Evolutionary conservation across 768 basidiomycete genomes (phyloP).

Genomic region (Cantharellus anzutake): DNA sequence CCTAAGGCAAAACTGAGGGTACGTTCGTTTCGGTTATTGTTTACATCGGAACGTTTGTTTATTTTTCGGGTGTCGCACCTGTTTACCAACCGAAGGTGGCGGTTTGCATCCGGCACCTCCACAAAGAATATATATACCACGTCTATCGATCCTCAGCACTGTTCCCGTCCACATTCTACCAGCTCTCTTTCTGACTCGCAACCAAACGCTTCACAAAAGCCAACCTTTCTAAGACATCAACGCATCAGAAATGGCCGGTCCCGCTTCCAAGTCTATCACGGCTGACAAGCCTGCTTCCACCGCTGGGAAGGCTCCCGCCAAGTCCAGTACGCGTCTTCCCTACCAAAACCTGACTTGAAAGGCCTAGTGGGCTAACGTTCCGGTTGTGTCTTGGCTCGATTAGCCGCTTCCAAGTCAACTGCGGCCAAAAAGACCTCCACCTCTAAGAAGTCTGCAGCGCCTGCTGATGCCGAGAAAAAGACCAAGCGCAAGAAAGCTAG

Average conservation of each 20-base stretch:
- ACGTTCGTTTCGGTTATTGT: too few relatives aligned
- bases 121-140: background rate
- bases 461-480: slow-evolving; percentile 37
- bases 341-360: background rate
- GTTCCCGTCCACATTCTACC: background rate
- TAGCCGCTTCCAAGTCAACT: slow-evolving; percentile 19
- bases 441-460: slow-evolving; percentile 41
- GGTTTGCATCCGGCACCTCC: background rate
- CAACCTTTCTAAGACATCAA: background rate
- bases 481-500: slow-evolving; percentile 76
- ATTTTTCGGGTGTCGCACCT: background rate
- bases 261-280: background rate
- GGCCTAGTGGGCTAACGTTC: background rate
- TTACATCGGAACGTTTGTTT: background rate
- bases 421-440: slow-evolving; percentile 24
- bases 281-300: slow-evolving; percentile 34
- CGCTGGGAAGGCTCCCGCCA: slow-evolving; percentile 34
- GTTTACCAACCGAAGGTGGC: background rate
- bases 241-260: background rate
- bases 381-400: background rate
- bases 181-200: background rate
- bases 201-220: background rate
- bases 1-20: too few relatives aligned
- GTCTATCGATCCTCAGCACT: background rate
- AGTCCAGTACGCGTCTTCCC: slow-evolving; percentile 24